A percentile compares a stretch with the other conserved stretches of the same genome.
These are phyloP conservation scores for Raffaelea arxii DNA, from an alignment of 2,329 filamentous ascomycete genomes.

Conservation along the genomic window DNA sequence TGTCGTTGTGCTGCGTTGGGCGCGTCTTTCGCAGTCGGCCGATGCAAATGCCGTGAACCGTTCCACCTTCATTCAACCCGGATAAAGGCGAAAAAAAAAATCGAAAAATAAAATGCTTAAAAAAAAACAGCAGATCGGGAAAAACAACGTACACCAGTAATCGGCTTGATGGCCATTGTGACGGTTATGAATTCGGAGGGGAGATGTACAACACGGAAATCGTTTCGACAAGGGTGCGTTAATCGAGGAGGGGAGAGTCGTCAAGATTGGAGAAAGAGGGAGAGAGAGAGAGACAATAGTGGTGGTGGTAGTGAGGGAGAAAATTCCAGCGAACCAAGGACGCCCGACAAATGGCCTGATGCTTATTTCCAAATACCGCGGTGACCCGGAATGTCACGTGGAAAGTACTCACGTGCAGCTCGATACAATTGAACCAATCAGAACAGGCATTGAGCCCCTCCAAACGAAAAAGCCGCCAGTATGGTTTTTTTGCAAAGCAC, in stretches of 20 bases:
- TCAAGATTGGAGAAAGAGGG: neutral
- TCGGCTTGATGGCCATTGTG: constrained; percentile 47
- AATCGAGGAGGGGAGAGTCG: neutral
- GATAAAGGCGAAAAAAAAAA: neutral
- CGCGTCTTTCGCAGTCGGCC: too few relatives aligned
- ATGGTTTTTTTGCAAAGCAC: too few relatives aligned
- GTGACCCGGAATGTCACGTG: constrained; percentile 12
- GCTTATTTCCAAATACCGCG: constrained; percentile 12
- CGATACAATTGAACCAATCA: neutral
- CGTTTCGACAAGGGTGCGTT: neutral
- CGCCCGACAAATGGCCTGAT: constrained; percentile 15
- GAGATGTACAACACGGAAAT: neutral
- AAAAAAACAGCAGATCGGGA: too few relatives aligned
- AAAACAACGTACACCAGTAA: constrained; percentile 45
- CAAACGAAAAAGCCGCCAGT: neutral
- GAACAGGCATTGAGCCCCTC: neutral
- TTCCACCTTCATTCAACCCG: neutral
- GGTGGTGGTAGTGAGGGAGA: constrained; percentile 6
- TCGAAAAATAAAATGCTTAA: constrained; percentile 1
- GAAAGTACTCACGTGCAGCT: neutral
- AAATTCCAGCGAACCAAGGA: constrained; percentile 4
- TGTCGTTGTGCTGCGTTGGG: too few relatives aligned
- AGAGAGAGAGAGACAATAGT: neutral
- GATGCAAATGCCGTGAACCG: too few relatives aligned
- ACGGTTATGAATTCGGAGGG: constrained; percentile 13